Evolutionary conservation across 2,329 filamentous ascomycete genomes (phyloP).

Genomic region (Neodidymelliopsis sp.): DNA sequence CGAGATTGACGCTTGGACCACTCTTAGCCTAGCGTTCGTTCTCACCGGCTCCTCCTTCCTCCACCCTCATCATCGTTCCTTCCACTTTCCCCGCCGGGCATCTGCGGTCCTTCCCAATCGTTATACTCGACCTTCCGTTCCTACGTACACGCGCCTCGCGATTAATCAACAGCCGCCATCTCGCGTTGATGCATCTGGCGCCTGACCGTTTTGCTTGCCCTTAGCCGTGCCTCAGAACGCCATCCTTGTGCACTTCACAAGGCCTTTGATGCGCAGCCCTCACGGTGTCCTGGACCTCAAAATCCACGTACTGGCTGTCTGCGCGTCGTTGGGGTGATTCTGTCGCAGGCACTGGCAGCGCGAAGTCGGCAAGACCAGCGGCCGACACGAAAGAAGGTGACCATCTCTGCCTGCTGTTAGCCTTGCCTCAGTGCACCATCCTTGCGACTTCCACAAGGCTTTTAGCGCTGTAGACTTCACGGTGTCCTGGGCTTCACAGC

Average conservation of each 20-base stretch:
- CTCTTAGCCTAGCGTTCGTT: no score
- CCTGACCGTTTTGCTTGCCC: background rate
- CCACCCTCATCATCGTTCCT: no score
- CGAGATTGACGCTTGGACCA: no score
- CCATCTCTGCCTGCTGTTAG: background rate
- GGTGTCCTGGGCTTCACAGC: background rate
- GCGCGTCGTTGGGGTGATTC: background rate
- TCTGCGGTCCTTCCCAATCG: no score
- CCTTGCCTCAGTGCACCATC: constrained; percentile 1
- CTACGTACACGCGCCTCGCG: no score
- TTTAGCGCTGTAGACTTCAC: background rate
- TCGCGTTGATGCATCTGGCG: background rate
- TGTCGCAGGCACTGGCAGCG: background rate
- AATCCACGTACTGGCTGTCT: constrained; percentile 1
- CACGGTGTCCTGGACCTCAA: background rate
- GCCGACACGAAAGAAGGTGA: background rate
- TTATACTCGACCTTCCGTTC: no score
- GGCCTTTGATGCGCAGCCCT: background rate
- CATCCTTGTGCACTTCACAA: constrained; percentile 1
- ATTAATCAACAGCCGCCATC: background rate
- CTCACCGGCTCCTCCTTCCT: no score
- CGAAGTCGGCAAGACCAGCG: background rate
- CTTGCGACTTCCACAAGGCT: background rate
- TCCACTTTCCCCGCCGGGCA: no score
- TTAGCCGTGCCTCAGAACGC: background rate